Conservation (phyloP, 179 eudicot species). For the Spergularia azorica region DNA sequence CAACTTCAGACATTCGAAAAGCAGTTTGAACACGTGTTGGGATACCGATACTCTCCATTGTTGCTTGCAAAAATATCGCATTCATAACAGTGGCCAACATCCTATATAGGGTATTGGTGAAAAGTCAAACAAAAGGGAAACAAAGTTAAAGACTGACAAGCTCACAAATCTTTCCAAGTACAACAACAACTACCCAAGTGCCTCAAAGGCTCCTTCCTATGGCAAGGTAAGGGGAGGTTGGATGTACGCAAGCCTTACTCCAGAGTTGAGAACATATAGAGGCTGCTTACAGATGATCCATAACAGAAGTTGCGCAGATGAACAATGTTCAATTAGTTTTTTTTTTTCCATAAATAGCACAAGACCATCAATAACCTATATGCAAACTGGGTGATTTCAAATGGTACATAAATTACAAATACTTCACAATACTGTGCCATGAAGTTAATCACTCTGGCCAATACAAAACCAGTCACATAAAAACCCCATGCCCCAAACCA, state of each 20-base stretch:
- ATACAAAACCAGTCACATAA: no score
- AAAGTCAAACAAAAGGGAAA: slow-evolving; percentile 14
- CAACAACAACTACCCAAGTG: background rate
- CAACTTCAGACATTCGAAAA: slow-evolving; percentile 99
- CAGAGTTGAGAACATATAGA: no score
- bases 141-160: background rate
- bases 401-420: background rate
- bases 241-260: no score
- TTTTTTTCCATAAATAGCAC: no score
- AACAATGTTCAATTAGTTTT: no score
- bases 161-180: background rate
- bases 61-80: slow-evolving; percentile 97
- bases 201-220: no score
- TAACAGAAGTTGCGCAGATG: no score
- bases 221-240: no score
- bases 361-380: no score
- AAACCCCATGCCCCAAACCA: background rate
- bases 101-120: slow-evolving; percentile 37
- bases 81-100: slow-evolving; percentile 99
- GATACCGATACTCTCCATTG: slow-evolving; percentile 98
- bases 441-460: no score
- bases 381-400: background rate
- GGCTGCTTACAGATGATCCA: no score
- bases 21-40: slow-evolving; percentile 99
- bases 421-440: background rate